Percentiles rank a stretch among this genome's conserved stretches.
phyloP scores from a whole-genome alignment of 2,329 filamentous ascomycete genomes.

The Alternaria postmessia region DNA sequence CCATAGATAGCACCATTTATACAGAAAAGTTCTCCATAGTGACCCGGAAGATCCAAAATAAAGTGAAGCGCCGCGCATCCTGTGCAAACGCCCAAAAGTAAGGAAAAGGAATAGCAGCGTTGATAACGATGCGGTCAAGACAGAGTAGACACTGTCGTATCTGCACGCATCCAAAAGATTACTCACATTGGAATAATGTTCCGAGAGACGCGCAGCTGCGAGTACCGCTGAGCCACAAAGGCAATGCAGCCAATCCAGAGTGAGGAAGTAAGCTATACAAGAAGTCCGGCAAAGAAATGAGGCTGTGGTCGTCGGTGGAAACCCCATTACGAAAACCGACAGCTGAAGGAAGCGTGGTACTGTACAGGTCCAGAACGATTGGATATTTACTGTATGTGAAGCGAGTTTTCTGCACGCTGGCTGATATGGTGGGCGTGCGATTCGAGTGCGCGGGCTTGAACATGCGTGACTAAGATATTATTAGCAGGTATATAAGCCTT shows the following conservation, averaged over 20 bases:
- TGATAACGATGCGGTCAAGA: background rate
- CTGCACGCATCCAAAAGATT: background rate
- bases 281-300: background rate
- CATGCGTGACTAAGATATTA: slow-evolving; percentile 65
- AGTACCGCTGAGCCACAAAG: background rate
- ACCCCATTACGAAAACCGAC: background rate
- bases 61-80: background rate
- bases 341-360: slow-evolving; percentile 15
- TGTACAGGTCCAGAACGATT: slow-evolving; percentile 27
- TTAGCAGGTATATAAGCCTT: slow-evolving; percentile 30
- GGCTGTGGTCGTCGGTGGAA: background rate
- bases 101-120: background rate
- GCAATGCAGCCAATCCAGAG: background rate
- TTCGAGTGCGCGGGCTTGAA: slow-evolving; percentile 72
- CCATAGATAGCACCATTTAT: background rate
- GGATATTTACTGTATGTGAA: slow-evolving; percentile 39
- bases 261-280: slow-evolving; percentile 12
- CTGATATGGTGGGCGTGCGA: slow-evolving; percentile 70
- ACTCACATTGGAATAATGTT: background rate
- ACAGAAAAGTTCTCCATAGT: background rate
- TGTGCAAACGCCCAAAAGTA: background rate
- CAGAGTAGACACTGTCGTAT: background rate
- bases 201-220: background rate
- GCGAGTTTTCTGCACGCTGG: slow-evolving; percentile 64
- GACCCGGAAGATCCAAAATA: background rate